A percentile compares a stretch with the other conserved stretches of the same genome.
Conservation (phyloP, 768 basidiomycete species). For the Leccinellum luteum region DNA sequence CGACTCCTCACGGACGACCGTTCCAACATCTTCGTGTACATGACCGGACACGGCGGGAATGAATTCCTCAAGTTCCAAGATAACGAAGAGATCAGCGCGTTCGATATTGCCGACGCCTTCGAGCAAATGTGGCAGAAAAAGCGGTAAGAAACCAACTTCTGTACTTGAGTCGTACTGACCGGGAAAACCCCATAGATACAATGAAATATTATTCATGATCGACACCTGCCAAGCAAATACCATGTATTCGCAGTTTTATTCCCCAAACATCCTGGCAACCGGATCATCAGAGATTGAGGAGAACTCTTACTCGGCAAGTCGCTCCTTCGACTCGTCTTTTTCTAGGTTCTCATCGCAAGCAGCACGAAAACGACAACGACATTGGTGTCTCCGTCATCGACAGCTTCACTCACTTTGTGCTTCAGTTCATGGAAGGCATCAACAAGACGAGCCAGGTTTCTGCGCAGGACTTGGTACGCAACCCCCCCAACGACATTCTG, state of each 20-base stretch:
- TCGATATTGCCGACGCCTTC: slow-evolving; percentile 96
- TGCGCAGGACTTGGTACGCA: slow-evolving; percentile 76
- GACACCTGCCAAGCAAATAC: slow-evolving; percentile 98
- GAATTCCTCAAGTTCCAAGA: slow-evolving; percentile 99
- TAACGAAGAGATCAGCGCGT: slow-evolving; percentile 95
- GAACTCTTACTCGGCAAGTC: slow-evolving; percentile 87
- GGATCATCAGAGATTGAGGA: slow-evolving; percentile 83
- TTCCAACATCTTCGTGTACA: slow-evolving; percentile 94
- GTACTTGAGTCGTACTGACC: neutral
- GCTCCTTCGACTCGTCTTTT: neutral
- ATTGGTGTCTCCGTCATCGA: slow-evolving; percentile 97
- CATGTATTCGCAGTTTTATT: slow-evolving; percentile 91
- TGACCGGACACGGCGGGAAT: slow-evolving; percentile 98
- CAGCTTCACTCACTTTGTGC: slow-evolving; percentile 86
- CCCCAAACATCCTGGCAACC: slow-evolving; percentile 88
- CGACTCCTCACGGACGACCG: slow-evolving; percentile 86
- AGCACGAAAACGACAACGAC: slow-evolving; percentile 93
- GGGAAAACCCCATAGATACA: slow-evolving; percentile 63
- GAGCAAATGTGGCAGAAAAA: slow-evolving; percentile 99
- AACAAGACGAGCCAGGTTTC: slow-evolving; percentile 85
- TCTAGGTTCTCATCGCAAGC: neutral
- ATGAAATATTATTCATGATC: slow-evolving; percentile 96
- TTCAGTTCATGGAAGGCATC: slow-evolving; percentile 88
- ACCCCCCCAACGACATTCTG: neutral
- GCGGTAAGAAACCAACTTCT: slow-evolving; percentile 46